phyloP scores from a whole-genome alignment of 176 grass and related monocot species.

The Hordeum marinum region DNA sequence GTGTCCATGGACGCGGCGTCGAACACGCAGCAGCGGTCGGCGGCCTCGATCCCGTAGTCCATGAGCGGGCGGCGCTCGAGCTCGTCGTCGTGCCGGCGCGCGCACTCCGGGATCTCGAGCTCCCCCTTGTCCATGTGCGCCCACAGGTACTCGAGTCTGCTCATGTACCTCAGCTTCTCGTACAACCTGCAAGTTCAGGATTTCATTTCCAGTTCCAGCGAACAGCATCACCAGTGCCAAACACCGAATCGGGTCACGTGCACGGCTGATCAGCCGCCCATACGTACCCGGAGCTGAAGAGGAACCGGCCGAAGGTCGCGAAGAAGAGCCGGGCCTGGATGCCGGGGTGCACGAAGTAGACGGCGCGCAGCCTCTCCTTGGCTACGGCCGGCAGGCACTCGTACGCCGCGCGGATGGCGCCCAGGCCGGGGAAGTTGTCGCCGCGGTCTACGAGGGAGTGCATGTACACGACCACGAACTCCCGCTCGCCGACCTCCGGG shows the following conservation, averaged over 20 bases:
- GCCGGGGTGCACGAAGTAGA: conserved; percentile 91
- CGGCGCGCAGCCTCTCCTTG: conserved; percentile 42
- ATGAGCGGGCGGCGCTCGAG: conserved; percentile 82
- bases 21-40: conserved; percentile 32
- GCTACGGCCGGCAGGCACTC: conserved; percentile 43
- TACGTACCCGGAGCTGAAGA: conserved; percentile 65
- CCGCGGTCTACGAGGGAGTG: conserved; percentile 63
- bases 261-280: neutral
- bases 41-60: conserved; percentile 70
- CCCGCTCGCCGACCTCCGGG: conserved; percentile 36
- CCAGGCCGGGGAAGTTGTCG: conserved; percentile 71
- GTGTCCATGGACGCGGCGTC: conserved; percentile 69
- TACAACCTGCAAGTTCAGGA: conserved; percentile 48
- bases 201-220: neutral
- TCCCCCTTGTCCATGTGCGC: conserved; percentile 53
- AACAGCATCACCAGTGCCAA: neutral
- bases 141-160: conserved; percentile 76
- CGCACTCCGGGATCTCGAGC: conserved; percentile 64
- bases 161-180: conserved; percentile 71
- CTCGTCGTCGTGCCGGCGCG: conserved; percentile 62
- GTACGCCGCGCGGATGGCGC: conserved; percentile 51
- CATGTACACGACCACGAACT: conserved; percentile 73
- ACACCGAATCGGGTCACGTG: too few species aligned
- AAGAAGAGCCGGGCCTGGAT: conserved; percentile 91
- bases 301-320: conserved; percentile 70